Evolutionary conservation across 75 land plant genomes (phyloP).

Genomic region (Picea glauca): DNA sequence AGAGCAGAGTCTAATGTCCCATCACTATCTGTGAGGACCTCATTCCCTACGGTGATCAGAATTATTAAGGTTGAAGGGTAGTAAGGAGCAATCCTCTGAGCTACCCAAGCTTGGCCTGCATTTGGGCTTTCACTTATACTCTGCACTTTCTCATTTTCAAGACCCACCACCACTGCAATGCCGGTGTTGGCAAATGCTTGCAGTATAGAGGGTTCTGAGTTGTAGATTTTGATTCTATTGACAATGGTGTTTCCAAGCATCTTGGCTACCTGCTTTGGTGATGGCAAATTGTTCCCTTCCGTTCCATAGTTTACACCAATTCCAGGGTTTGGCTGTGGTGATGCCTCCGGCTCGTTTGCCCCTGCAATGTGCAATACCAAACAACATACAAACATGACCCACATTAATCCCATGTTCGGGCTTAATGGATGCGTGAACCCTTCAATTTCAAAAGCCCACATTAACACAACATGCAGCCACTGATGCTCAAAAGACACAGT

Average conservation of each 20-base stretch:
- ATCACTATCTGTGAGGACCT: slow-evolving; percentile 15
- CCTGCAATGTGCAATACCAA: too few relatives aligned
- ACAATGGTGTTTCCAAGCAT: slow-evolving; percentile 26
- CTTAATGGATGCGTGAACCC: too few relatives aligned
- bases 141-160: slow-evolving; percentile 24
- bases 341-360: background rate
- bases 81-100: slow-evolving; percentile 16
- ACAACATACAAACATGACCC: too few relatives aligned
- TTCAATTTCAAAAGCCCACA: too few relatives aligned
- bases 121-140: background rate
- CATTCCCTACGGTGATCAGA: slow-evolving; percentile 22
- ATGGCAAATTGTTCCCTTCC: slow-evolving; percentile 28
- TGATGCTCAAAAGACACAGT: too few relatives aligned
- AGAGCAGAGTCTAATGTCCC: slow-evolving; percentile 14
- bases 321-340: background rate
- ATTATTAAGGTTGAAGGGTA: slow-evolving; percentile 20
- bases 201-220: slow-evolving; percentile 24
- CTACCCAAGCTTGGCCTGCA: slow-evolving; percentile 17
- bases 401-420: too few relatives aligned
- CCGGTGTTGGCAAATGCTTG: slow-evolving; percentile 34
- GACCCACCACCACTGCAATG: slow-evolving; percentile 26
- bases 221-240: slow-evolving; percentile 31
- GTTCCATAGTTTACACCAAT: slow-evolving; percentile 45
- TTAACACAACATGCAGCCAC: too few relatives aligned
- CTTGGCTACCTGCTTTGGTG: slow-evolving; percentile 27